phyloP scores from a whole-genome alignment of 2,329 filamentous ascomycete species.

The Aspergillus awamori region DNA sequence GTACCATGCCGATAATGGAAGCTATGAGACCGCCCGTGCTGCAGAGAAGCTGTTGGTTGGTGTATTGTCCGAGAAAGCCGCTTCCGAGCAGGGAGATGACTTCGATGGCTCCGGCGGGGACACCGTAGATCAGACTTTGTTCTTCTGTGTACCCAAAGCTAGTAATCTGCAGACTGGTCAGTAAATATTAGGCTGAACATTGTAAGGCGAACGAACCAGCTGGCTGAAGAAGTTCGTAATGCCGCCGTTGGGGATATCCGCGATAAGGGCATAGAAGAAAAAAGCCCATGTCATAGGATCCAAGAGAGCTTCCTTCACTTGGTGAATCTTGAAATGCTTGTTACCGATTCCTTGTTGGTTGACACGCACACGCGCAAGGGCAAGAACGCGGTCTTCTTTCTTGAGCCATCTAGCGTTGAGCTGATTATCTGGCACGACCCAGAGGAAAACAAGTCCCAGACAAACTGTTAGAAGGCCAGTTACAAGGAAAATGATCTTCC shows the following conservation, averaged over 20 bases:
- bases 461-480: conserved; percentile 56
- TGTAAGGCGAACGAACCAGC: conserved; percentile 40
- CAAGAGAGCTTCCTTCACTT: conserved; percentile 62
- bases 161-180: conserved; percentile 47
- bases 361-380: conserved; percentile 69
- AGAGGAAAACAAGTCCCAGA: conserved; percentile 55
- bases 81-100: conserved; percentile 60
- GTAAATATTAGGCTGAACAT: neutral
- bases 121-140: conserved; percentile 66
- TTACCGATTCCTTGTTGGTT: conserved; percentile 77
- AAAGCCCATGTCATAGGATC: conserved; percentile 65
- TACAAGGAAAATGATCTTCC: conserved; percentile 65
- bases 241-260: conserved; percentile 62
- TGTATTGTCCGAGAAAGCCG: conserved; percentile 60
- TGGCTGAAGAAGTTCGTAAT: conserved; percentile 65
- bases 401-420: conserved; percentile 65
- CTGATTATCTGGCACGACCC: conserved; percentile 61
- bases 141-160: conserved; percentile 67
- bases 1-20: conserved; percentile 62
- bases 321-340: conserved; percentile 68
- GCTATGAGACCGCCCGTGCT: conserved; percentile 55
- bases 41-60: conserved; percentile 60
- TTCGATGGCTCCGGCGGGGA: conserved; percentile 67
- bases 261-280: conserved; percentile 59
- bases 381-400: conserved; percentile 67